Evolutionary conservation across 2,329 filamentous ascomycete species (phyloP).

Genomic region (Dactylella cylindrospora): DNA sequence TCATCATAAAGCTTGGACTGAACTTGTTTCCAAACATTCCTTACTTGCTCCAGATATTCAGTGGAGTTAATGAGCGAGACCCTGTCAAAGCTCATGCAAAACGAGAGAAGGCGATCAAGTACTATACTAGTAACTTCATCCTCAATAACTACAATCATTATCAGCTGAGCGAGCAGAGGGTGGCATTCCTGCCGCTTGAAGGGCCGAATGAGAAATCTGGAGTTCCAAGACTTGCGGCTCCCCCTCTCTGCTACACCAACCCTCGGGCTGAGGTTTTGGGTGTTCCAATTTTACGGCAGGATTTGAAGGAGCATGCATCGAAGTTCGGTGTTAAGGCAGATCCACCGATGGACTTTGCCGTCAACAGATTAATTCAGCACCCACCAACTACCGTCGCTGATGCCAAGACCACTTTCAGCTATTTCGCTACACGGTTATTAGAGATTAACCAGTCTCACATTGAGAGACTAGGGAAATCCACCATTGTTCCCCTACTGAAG

Average conservation of each 20-base stretch:
- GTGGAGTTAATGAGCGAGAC: slow-evolving; percentile 53
- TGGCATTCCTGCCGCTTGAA: slow-evolving; percentile 72
- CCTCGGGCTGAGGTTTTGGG: slow-evolving; percentile 73
- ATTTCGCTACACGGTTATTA: slow-evolving; percentile 74
- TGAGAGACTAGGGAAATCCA: slow-evolving; percentile 63
- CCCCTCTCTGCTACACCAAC: slow-evolving; percentile 80
- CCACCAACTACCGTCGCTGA: slow-evolving; percentile 69
- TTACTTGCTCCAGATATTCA: slow-evolving; percentile 65
- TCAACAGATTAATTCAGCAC: slow-evolving; percentile 68
- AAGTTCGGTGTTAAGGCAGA: slow-evolving; percentile 86
- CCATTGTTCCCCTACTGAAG: slow-evolving; percentile 68
- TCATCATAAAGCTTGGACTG: slow-evolving; percentile 73
- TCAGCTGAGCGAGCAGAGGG: slow-evolving; percentile 58
- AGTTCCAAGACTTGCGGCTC: slow-evolving; percentile 61
- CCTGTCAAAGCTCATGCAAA: slow-evolving; percentile 57
- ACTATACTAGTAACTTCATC: slow-evolving; percentile 79
- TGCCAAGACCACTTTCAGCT: slow-evolving; percentile 74
- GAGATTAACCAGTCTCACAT: slow-evolving; percentile 69
- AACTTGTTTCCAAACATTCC: slow-evolving; percentile 68
- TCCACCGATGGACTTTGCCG: slow-evolving; percentile 74
- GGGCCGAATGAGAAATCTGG: slow-evolving; percentile 59
- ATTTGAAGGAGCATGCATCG: slow-evolving; percentile 75
- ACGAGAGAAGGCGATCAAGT: slow-evolving; percentile 71
- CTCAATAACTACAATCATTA: slow-evolving; percentile 72
- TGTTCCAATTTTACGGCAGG: slow-evolving; percentile 73